Evolutionary conservation across 768 basidiomycete genomes (phyloP).

Genomic region (Plicaturopsis crispa): DNA sequence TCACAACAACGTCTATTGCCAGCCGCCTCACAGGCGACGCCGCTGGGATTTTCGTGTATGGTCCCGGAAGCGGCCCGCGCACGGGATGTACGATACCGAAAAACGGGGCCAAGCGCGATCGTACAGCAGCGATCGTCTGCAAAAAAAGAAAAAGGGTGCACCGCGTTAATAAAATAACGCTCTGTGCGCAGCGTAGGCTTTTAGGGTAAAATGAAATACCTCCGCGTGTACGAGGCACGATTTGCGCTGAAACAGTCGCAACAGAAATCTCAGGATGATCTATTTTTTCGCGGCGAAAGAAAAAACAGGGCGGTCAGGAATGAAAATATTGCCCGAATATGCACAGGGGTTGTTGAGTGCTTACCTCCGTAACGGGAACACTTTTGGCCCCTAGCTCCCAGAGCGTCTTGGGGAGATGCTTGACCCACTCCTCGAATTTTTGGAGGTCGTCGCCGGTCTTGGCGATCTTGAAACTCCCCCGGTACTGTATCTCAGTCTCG

Average conservation of each 20-base stretch:
- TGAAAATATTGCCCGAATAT: background rate
- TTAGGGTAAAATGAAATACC: conserved; percentile 33
- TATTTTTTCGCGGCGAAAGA: conserved; percentile 14
- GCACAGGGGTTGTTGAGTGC: conserved; percentile 11
- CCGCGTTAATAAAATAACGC: conserved; percentile 4
- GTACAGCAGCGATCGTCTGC: conserved; percentile 43
- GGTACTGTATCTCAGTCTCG: conserved; percentile 45
- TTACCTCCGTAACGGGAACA: conserved; percentile 52
- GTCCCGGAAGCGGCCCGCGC: conserved; percentile 68
- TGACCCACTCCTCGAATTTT: conserved; percentile 57
- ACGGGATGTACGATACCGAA: conserved; percentile 73
- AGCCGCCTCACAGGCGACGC: conserved; percentile 40
- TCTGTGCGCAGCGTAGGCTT: no score
- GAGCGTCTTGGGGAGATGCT: conserved; percentile 68
- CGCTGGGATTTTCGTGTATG: conserved; percentile 61
- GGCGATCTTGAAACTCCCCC: conserved; percentile 37
- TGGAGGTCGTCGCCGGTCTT: conserved; percentile 16
- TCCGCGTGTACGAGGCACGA: conserved; percentile 33
- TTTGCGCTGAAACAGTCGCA: conserved; percentile 52
- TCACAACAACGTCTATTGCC: conserved; percentile 54
- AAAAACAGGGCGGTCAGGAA: conserved; percentile 5
- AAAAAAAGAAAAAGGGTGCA: conserved; percentile 9
- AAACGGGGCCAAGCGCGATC: conserved; percentile 65
- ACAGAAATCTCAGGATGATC: conserved; percentile 54
- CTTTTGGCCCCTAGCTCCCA: conserved; percentile 77